phyloP scores from a whole-genome alignment of 306 rosid genomes.

The Mimosa pudica region DNA sequence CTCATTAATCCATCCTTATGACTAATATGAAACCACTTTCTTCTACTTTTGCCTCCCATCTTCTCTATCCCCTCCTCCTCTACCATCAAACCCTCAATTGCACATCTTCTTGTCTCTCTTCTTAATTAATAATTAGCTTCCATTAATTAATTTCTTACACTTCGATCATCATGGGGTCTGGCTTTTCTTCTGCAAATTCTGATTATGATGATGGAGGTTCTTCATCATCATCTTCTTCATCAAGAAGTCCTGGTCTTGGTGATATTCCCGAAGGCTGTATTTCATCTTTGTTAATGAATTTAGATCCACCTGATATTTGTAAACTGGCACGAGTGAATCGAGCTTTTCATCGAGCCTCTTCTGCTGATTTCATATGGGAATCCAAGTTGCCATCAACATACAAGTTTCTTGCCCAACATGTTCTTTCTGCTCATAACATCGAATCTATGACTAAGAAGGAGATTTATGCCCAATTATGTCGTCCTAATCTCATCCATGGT shows the following conservation, averaged over 20 bases:
- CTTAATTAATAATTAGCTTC: neutral
- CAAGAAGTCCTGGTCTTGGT: constrained; percentile 49
- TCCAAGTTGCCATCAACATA: constrained; percentile 72
- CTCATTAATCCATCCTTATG: constrained; percentile 11
- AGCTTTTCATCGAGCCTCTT: constrained; percentile 68
- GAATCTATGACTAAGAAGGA: constrained; percentile 52
- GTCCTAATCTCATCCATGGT: constrained; percentile 58
- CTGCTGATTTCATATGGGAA: constrained; percentile 76
- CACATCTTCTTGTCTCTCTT: neutral
- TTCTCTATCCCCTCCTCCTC: constrained; percentile 51
- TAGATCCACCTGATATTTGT: constrained; percentile 85
- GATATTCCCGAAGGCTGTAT: constrained; percentile 84
- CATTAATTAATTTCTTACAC: neutral
- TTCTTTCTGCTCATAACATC: constrained; percentile 34
- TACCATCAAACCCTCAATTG: constrained; percentile 36
- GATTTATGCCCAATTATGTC: constrained; percentile 55
- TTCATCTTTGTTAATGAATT: constrained; percentile 51
- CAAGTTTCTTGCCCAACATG: constrained; percentile 48
- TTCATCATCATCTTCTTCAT: neutral
- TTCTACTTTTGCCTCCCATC: constrained; percentile 30
- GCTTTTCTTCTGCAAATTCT: constrained; percentile 49
- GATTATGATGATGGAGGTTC: constrained; percentile 13
- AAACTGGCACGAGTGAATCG: constrained; percentile 60
- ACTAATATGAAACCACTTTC: constrained; percentile 46
- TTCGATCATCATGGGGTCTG: constrained; percentile 57